A percentile compares a stretch with the other conserved stretches of the same genome.
These are phyloP conservation scores for Chrysoporthe puriensis DNA, from an alignment of 2,329 filamentous ascomycete species.

Conservation along the genomic window DNA sequence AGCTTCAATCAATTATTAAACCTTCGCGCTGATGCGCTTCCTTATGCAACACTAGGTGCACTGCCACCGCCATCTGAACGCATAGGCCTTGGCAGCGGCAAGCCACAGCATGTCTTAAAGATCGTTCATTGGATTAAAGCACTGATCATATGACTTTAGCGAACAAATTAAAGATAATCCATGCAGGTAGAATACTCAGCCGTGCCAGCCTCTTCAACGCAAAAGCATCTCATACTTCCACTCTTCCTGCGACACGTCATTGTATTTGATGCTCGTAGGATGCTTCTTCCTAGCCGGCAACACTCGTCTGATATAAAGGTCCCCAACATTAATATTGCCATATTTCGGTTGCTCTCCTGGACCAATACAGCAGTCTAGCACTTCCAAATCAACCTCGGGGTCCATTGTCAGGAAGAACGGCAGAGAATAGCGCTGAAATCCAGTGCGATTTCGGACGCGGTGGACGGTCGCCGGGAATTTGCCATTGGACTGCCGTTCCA, in stretches of 20 bases:
- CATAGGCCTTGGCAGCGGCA: background rate
- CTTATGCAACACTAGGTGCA: background rate
- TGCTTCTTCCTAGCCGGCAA: slow-evolving; percentile 42
- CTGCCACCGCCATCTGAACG: background rate
- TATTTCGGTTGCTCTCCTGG: slow-evolving; percentile 32
- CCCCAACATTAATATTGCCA: slow-evolving; percentile 37
- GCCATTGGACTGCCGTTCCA: slow-evolving; percentile 46
- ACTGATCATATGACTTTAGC: background rate
- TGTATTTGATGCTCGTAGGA: slow-evolving; percentile 42
- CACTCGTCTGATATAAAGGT: slow-evolving; percentile 39
- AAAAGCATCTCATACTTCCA: slow-evolving; percentile 39
- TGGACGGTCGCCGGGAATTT: slow-evolving; percentile 45
- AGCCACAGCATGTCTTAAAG: background rate
- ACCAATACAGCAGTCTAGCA: slow-evolving; percentile 33
- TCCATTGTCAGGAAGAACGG: slow-evolving; percentile 42
- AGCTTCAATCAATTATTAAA: background rate
- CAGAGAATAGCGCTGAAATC: slow-evolving; percentile 43
- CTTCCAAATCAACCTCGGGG: slow-evolving; percentile 34
- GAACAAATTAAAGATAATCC: background rate
- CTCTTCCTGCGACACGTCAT: slow-evolving; percentile 39
- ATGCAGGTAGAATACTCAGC: background rate
- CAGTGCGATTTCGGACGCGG: slow-evolving; percentile 43
- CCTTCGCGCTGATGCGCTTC: background rate
- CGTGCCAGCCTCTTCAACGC: slow-evolving; percentile 14
- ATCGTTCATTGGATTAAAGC: background rate